A percentile compares a stretch with the other conserved stretches of the same genome.
Evolutionary conservation across 805 yeast genomes (phyloP).

Genomic region (Citeromyces matritensis): DNA sequence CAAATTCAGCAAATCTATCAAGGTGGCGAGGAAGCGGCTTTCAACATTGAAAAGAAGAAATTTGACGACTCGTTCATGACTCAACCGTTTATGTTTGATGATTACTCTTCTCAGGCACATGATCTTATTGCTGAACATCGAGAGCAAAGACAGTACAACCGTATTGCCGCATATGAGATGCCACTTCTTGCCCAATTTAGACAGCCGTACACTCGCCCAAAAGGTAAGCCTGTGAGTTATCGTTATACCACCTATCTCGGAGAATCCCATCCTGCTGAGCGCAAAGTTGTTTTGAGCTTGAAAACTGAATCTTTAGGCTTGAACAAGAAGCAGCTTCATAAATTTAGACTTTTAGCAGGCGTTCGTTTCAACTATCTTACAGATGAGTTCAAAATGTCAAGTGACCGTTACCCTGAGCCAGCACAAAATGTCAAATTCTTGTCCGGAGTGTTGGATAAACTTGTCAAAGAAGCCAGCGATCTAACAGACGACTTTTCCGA

Average conservation of each 20-base stretch:
- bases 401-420: conserved; percentile 54
- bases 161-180: conserved; percentile 85
- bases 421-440: conserved; percentile 75
- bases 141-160: conserved; percentile 57
- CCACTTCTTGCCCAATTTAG: conserved; percentile 72
- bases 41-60: conserved; percentile 17
- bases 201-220: conserved; percentile 40
- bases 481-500: conserved; percentile 52
- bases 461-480: conserved; percentile 54
- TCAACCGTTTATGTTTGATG: conserved; percentile 41
- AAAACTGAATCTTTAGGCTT: conserved; percentile 40
- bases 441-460: conserved; percentile 43
- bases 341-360: conserved; percentile 67
- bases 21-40: conserved; percentile 24
- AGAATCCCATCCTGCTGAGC: conserved; percentile 54
- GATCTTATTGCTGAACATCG: conserved; percentile 58
- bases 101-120: conserved; percentile 57
- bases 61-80: conserved; percentile 21
- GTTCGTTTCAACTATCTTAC: conserved; percentile 52
- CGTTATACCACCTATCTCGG: conserved; percentile 64
- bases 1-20: conserved; percentile 19
- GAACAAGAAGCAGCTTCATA: conserved; percentile 39
- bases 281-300: conserved; percentile 50
- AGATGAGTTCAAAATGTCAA: conserved; percentile 49
- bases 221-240: conserved; percentile 41